Conservation (phyloP, 768 basidiomycete species). For the Amanita jacksonii region DNA sequence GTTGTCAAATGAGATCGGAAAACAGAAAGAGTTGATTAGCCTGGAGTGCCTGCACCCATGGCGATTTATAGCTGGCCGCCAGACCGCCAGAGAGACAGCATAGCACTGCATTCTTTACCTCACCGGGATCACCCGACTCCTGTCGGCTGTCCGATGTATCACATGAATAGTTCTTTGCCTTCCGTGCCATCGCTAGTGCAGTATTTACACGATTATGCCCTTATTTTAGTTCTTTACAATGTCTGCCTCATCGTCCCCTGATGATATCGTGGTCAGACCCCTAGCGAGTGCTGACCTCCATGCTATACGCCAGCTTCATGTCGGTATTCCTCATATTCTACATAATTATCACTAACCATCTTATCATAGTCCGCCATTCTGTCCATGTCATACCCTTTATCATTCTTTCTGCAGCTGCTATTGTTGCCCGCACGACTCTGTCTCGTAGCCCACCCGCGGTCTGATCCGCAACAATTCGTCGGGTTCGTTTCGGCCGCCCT, state of each 20-base stretch:
- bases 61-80: background rate
- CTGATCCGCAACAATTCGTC: constrained; percentile 22
- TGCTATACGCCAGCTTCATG: constrained; percentile 31
- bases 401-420: constrained; percentile 39
- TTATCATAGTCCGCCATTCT: constrained; percentile 24
- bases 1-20: background rate
- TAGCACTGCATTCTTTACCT: background rate
- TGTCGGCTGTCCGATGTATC: background rate
- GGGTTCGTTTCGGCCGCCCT: constrained; percentile 35
- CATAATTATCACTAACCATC: background rate
- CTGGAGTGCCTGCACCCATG: background rate
- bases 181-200: too few relatives aligned
- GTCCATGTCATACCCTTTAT: constrained; percentile 30
- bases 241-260: constrained; percentile 11
- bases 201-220: background rate
- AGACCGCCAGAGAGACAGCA: background rate
- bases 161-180: background rate
- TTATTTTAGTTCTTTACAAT: background rate
- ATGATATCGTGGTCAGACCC: constrained; percentile 23
- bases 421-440: constrained; percentile 30
- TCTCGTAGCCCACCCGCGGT: constrained; percentile 27
- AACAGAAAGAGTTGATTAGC: too few relatives aligned
- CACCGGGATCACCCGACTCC: background rate
- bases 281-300: constrained; percentile 27
- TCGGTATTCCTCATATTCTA: constrained; percentile 16